phyloP scores from a whole-genome alignment of 805 yeast genomes.

The Komagataella mondaviorum region DNA sequence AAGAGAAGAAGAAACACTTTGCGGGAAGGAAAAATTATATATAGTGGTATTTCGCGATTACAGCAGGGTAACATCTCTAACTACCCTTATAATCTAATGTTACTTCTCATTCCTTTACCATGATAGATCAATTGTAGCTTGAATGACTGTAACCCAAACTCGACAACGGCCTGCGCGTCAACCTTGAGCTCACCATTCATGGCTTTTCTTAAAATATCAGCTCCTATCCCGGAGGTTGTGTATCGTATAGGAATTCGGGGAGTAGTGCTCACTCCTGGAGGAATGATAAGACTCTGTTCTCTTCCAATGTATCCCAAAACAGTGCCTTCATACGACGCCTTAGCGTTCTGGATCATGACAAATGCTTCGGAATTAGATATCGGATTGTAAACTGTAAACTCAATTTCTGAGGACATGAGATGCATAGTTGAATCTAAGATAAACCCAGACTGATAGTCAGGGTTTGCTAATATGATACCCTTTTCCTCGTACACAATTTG shows the following conservation, averaged over 20 bases:
- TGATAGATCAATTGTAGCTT: conserved; percentile 27
- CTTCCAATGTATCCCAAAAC: conserved; percentile 29
- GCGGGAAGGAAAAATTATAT: conserved; percentile 1
- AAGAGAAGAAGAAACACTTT: conserved; percentile 14
- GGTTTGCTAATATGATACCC: conserved; percentile 1
- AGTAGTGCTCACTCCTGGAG: conserved; percentile 39
- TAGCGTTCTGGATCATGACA: conserved; percentile 28
- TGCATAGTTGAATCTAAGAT: conserved; percentile 38
- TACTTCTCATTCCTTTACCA: conserved; percentile 29
- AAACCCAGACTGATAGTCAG: conserved; percentile 19
- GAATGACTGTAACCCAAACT: conserved; percentile 24
- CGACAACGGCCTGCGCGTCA: conserved; percentile 29
- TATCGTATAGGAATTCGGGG: conserved; percentile 35
- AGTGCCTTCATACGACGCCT: conserved; percentile 32
- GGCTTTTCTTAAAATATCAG: conserved; percentile 34
- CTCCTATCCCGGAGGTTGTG: conserved; percentile 27
- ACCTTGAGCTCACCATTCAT: conserved; percentile 35
- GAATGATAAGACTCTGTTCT: conserved; percentile 26
- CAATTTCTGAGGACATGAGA: conserved; percentile 38
- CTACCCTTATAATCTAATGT: conserved; percentile 17
- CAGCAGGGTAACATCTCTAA: background rate
- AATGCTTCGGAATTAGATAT: conserved; percentile 28
- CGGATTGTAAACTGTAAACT: conserved; percentile 42
- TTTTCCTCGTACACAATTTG: conserved; percentile 5
- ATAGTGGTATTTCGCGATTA: background rate